phyloP scores from a whole-genome alignment of 1,284 basidiomycete species.

The Leccinum angustisporum region DNA sequence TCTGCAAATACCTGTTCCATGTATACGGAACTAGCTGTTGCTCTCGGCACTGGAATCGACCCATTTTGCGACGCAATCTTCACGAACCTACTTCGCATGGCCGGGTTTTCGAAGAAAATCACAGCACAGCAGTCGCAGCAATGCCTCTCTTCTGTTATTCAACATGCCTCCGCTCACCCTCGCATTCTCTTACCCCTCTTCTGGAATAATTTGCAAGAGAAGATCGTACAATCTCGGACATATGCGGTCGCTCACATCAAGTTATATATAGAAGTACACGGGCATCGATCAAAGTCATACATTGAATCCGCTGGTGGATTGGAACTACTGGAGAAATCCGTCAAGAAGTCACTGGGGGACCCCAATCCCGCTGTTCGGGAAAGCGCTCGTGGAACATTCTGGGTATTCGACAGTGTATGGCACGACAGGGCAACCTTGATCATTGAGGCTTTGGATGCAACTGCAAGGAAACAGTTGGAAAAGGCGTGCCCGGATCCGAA shows the following conservation, averaged over 20 bases:
- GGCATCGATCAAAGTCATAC: constrained; percentile 53
- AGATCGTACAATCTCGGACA: constrained; percentile 78
- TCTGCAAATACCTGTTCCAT: constrained; percentile 78
- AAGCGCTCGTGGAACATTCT: constrained; percentile 73
- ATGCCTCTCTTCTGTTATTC: constrained; percentile 68
- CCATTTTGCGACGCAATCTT: constrained; percentile 77
- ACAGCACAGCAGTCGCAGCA: constrained; percentile 85
- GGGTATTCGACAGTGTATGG: constrained; percentile 81
- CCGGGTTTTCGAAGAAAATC: constrained; percentile 94
- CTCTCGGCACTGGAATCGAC: constrained; percentile 74
- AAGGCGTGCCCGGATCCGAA: constrained; percentile 71
- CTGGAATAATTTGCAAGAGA: constrained; percentile 78
- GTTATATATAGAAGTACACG: constrained; percentile 72
- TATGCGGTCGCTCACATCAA: constrained; percentile 70
- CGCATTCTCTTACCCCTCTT: constrained; percentile 71
- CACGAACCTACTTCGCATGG: constrained; percentile 81
- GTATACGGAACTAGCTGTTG: constrained; percentile 72
- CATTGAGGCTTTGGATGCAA: constrained; percentile 67
- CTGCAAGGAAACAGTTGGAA: constrained; percentile 81
- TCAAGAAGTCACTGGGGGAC: constrained; percentile 78
- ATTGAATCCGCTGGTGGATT: constrained; percentile 69
- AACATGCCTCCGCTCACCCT: constrained; percentile 71
- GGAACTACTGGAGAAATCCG: constrained; percentile 68
- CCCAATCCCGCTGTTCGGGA: constrained; percentile 81
- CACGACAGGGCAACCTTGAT: constrained; percentile 63